Base-by-base conservation (phyloP, 208 protist species). In the Vickermania ingenoplastis region DNA sequence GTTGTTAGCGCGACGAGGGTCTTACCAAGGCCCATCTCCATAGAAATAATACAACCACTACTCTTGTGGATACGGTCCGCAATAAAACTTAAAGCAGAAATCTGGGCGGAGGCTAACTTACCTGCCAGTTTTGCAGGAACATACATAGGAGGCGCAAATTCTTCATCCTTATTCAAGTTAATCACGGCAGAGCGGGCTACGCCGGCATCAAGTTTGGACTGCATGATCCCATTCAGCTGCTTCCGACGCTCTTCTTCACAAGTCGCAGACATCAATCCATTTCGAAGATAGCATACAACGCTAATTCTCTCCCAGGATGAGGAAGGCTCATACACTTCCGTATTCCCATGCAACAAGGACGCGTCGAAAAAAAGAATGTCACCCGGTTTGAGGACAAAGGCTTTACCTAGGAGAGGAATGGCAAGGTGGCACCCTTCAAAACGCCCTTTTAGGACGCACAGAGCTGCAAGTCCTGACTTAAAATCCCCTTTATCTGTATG, bases 11-110 rank as follows among this genome's bases (percentile, higher is more conserved):
- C 83, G 30, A 96, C 78, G 0, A 96, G 79, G 14, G 89, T 93
- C 60, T 96, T 94, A 25, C 89, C 89, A 3, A 96, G 73, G n/a
- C 89, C 89, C 89, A 96, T 95, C 11, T 77, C 88, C 77, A 95
- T 79, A 0, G 84, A 83, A 24, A 95, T 61, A 17, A 95, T 74
- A 57, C 82, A 89, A 5, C 89, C 89, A 31, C 72, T 89, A 26
- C 81, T 59, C 54, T 81, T 80, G 22, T 69, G 55, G 1, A 73
- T 29, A 3, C 84, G 63, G 58, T 89, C 78, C 5, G 59, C 60
- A 30, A 80, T 72, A 69, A 95, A 95, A 53, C 73, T 72, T 24
- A 95, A 71, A 1, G 86, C 89, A 21, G 79, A 52, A 28, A 88
- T 73, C 61, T 95, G 89, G 55, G 80, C 76, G 1, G 79, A 67